Conservation (phyloP, 2,329 filamentous ascomycete genomes). For the Macrophomina pseudophaseolina region DNA sequence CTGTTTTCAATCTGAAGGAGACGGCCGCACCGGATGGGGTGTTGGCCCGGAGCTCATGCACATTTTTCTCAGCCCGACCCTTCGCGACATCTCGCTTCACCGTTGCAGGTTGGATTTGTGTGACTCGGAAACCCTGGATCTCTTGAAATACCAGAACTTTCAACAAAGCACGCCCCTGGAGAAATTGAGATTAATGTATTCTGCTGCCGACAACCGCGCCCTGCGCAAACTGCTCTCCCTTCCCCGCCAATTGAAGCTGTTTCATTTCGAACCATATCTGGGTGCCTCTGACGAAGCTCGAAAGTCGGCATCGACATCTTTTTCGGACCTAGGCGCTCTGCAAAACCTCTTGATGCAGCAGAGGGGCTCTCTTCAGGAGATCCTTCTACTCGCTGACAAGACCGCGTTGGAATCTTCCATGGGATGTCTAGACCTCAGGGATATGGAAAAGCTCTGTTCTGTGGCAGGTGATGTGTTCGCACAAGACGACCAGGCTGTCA, state of each 20-base stretch:
- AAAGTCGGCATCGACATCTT: background rate
- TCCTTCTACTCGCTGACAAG: background rate
- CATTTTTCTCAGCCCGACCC: slow-evolving; percentile 7
- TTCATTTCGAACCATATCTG: too few relatives aligned
- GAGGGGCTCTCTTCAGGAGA: background rate
- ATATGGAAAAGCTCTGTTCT: background rate
- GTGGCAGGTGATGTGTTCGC: background rate
- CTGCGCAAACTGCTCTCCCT: background rate
- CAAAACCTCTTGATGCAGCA: background rate
- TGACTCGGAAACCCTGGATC: background rate
- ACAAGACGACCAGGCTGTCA: background rate
- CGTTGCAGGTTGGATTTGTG: background rate
- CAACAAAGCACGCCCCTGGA: background rate
- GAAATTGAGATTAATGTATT: background rate
- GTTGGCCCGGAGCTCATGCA: background rate
- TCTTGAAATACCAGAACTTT: background rate
- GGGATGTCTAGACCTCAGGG: background rate
- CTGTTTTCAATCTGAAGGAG: background rate
- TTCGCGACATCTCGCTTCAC: background rate
- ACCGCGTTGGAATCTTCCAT: background rate
- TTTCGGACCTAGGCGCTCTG: background rate
- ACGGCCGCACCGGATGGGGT: background rate
- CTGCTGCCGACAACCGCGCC: background rate
- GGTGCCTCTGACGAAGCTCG: too few relatives aligned
- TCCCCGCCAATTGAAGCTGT: background rate